Percentiles rank a stretch among this genome's conserved stretches.
Conservation (phyloP, 331 rosid species). For the Spiraea crenata region DNA sequence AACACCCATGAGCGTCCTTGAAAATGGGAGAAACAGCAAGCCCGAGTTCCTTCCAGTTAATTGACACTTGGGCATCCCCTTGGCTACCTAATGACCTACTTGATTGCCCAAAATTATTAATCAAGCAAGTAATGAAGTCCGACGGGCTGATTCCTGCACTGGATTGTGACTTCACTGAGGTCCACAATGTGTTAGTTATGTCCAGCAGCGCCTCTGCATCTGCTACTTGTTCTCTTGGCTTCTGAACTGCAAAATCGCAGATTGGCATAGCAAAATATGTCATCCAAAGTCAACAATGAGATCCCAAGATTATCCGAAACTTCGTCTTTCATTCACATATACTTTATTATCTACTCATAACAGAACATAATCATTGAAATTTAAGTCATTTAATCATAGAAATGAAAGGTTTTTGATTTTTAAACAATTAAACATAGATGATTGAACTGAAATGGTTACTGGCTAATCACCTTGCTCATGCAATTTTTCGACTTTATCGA, state of each 20-base stretch:
- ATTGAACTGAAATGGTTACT: background rate
- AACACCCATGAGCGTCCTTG: conserved; percentile 51
- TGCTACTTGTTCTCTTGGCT: conserved; percentile 86
- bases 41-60: conserved; percentile 57
- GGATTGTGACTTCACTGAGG: conserved; percentile 54
- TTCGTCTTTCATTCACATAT: background rate
- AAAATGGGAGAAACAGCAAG: conserved; percentile 50
- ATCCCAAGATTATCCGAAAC: background rate
- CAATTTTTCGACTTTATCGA: conserved; percentile 51
- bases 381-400: background rate
- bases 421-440: background rate
- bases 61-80: conserved; percentile 9
- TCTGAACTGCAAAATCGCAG: conserved; percentile 50
- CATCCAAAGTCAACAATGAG: background rate
- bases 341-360: background rate
- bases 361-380: background rate
- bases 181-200: conserved; percentile 50
- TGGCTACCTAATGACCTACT: conserved; percentile 7
- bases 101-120: conserved; percentile 40
- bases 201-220: conserved; percentile 83
- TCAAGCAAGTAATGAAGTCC: conserved; percentile 54
- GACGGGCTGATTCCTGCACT: conserved; percentile 66
- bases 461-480: conserved; percentile 51
- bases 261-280: background rate
- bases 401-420: background rate